These are phyloP conservation scores for Cladosporium sp. DNA, from an alignment of 2,329 filamentous ascomycete species.

Conservation along the genomic window DNA sequence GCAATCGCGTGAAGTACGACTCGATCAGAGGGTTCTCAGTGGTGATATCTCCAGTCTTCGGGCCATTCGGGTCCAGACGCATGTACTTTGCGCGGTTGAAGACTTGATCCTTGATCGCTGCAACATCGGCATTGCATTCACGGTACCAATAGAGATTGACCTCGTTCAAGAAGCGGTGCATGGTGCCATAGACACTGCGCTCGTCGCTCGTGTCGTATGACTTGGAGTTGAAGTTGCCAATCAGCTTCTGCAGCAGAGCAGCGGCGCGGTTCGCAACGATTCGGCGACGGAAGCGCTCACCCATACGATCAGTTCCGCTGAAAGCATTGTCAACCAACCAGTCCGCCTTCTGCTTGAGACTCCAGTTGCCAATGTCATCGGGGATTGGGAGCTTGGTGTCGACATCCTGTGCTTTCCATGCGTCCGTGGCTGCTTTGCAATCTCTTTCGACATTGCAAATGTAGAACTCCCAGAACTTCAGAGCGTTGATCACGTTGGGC, in stretches of 20 bases:
- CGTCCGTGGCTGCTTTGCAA: conserved; percentile 62
- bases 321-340: conserved; percentile 69
- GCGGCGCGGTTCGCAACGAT: conserved; percentile 69
- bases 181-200: conserved; percentile 52
- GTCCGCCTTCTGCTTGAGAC: conserved; percentile 56
- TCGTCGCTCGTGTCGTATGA: conserved; percentile 47
- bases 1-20: conserved; percentile 88
- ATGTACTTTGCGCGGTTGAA: conserved; percentile 95
- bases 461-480: conserved; percentile 92
- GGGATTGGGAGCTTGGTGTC: conserved; percentile 51
- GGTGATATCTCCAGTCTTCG: conserved; percentile 76
- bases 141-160: conserved; percentile 85
- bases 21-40: conserved; percentile 79
- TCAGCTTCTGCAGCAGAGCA: conserved; percentile 61
- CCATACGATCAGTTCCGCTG: conserved; percentile 66
- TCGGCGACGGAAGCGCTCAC: conserved; percentile 70
- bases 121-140: conserved; percentile 82
- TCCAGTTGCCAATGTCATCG: conserved; percentile 52
- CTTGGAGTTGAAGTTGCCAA: conserved; percentile 62
- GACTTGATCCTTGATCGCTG: conserved; percentile 81
- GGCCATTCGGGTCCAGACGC: conserved; percentile 86
- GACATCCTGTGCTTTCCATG: conserved; percentile 64
- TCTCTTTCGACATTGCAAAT: conserved; percentile 73
- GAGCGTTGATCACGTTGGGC: conserved; percentile 68
- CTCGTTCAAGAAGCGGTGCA: conserved; percentile 66